Conservation (phyloP, 805 yeast species). For the Ogataea saltuana region DNA sequence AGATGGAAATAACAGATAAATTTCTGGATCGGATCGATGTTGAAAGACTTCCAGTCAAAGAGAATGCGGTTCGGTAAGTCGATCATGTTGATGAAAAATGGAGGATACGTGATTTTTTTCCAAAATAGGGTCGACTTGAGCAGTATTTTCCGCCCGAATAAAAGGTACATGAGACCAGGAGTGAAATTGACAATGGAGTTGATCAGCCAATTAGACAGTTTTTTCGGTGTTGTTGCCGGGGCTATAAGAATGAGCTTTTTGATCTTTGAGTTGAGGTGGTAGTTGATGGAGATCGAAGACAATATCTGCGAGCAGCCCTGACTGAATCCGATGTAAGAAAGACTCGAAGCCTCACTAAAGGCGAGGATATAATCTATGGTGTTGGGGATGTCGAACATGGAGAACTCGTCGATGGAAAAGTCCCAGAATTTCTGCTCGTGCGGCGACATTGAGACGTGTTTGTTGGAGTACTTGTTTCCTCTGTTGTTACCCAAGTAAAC, state of each 20-base stretch:
- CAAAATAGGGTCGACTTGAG: constrained; percentile 65
- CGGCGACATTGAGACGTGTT: constrained; percentile 53
- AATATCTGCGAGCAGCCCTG: constrained; percentile 97
- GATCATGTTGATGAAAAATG: constrained; percentile 67
- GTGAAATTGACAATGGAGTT: constrained; percentile 76
- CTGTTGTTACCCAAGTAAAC: constrained; percentile 94
- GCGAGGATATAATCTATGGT: constrained; percentile 72
- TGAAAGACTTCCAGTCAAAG: constrained; percentile 77
- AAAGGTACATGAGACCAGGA: constrained; percentile 67
- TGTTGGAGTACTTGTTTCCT: constrained; percentile 89
- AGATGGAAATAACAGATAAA: constrained; percentile 80
- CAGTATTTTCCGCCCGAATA: constrained; percentile 75
- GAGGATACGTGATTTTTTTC: constrained; percentile 76
- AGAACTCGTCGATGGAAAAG: constrained; percentile 90
- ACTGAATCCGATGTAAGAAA: constrained; percentile 85
- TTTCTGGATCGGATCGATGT: constrained; percentile 75
- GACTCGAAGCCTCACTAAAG: constrained; percentile 42
- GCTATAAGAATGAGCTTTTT: constrained; percentile 58
- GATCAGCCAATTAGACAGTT: constrained; percentile 72
- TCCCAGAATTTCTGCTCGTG: constrained; percentile 71
- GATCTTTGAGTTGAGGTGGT: constrained; percentile 61
- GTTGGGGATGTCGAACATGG: constrained; percentile 86
- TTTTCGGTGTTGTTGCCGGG: constrained; percentile 94
- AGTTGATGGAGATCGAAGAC: constrained; percentile 74
- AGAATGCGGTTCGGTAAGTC: constrained; percentile 67